Evolutionary conservation across 441 rosid genomes (phyloP).

Genomic region (Erysimum pusillum): DNA sequence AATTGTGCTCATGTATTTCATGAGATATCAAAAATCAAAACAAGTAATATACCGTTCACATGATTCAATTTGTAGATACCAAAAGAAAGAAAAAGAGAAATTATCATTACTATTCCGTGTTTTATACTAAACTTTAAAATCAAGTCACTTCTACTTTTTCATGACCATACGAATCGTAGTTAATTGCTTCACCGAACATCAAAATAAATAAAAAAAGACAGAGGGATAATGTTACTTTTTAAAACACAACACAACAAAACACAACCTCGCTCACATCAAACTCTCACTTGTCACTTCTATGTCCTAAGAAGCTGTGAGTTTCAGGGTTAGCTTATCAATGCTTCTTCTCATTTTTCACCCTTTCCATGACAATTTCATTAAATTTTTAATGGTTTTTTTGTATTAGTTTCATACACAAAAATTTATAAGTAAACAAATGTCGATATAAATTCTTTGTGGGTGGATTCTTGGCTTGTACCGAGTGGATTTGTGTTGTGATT

Average conservation of each 20-base stretch:
- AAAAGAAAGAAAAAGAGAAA: background rate
- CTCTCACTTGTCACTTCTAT: constrained; percentile 26
- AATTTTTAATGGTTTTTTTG: no score
- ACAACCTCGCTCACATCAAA: constrained; percentile 36
- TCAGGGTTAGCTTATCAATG: constrained; percentile 24
- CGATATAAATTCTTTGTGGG: background rate
- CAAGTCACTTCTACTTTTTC: constrained; percentile 35
- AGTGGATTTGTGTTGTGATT: constrained; percentile 37
- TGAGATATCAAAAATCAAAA: background rate
- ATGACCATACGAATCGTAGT: constrained; percentile 3
- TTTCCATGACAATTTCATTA: background rate
- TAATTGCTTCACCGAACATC: constrained; percentile 39
- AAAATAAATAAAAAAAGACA: background rate
- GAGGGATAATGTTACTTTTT: background rate
- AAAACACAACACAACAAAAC: background rate
- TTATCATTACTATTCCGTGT: constrained; percentile 24
- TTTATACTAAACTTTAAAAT: constrained; percentile 34
- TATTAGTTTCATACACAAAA: background rate
- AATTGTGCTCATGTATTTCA: background rate
- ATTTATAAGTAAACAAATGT: background rate
- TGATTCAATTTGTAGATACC: background rate
- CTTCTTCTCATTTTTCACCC: background rate
- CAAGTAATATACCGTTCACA: background rate
- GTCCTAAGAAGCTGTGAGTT: constrained; percentile 26
- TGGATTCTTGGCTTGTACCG: constrained; percentile 44